Conservation (phyloP, 2,329 filamentous ascomycete genomes). For the Exophiala sideris region DNA sequence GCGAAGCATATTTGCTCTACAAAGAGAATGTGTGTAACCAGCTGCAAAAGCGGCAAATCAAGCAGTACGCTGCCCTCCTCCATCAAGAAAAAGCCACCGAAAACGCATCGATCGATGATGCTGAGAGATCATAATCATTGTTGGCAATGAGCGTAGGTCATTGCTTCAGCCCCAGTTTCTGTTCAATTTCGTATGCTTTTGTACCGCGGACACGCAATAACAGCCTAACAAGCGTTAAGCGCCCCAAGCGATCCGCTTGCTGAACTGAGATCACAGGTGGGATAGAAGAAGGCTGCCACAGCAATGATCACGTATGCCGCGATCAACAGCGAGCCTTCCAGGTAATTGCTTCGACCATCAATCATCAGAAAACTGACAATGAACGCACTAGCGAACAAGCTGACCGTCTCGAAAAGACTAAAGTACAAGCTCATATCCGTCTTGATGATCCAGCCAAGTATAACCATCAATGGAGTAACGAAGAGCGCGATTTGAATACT, state of each 20-base stretch:
- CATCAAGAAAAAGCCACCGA: too few species aligned
- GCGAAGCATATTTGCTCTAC: neutral
- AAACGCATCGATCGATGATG: too few species aligned
- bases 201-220: neutral
- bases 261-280: constrained; percentile 39
- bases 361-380: constrained; percentile 86
- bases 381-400: constrained; percentile 76
- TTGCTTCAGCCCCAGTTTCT: too few species aligned
- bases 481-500: constrained; percentile 71
- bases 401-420: constrained; percentile 83
- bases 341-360: constrained; percentile 81
- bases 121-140: too few species aligned
- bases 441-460: constrained; percentile 67
- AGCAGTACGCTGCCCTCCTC: neutral
- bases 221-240: constrained; percentile 7
- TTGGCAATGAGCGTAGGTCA: too few species aligned
- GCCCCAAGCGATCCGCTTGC: constrained; percentile 24
- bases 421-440: constrained; percentile 78
- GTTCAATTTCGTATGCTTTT: too few species aligned
- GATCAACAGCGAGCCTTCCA: constrained; percentile 67
- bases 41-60: too few species aligned
- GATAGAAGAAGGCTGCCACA: constrained; percentile 66
- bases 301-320: constrained; percentile 67
- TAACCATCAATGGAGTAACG: constrained; percentile 66
- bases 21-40: neutral